Conservation (phyloP, 148 eudicot genomes). For the Polygonum maritimum region DNA sequence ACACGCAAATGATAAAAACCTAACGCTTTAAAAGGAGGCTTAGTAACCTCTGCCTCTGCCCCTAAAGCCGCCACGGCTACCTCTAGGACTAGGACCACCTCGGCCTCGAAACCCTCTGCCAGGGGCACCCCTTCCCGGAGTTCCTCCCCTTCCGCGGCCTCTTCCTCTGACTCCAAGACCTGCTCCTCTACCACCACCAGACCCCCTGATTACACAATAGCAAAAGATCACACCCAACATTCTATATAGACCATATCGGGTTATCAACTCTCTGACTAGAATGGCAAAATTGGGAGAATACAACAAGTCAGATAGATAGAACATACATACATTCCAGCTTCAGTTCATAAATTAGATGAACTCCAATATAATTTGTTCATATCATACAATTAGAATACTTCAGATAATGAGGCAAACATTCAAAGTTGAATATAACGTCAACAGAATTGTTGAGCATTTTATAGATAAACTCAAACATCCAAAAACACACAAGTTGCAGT, state of each 20-base stretch:
- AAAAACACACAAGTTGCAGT: background rate
- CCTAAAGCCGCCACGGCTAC: slow-evolving; percentile 49
- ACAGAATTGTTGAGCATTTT: background rate
- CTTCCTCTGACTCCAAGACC: slow-evolving; percentile 38
- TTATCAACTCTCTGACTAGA: background rate
- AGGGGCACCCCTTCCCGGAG: slow-evolving; percentile 37
- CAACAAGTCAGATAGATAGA: too few relatives aligned
- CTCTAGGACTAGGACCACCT: slow-evolving; percentile 36
- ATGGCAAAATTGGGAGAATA: too few relatives aligned
- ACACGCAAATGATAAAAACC: background rate
- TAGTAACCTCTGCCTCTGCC: slow-evolving; percentile 47
- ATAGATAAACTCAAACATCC: slow-evolving; percentile 28
- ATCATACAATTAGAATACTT: too few relatives aligned
- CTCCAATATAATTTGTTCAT: too few relatives aligned
- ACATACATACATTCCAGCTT: background rate
- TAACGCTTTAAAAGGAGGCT: background rate
- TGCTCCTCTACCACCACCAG: slow-evolving; percentile 42
- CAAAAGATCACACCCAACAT: background rate
- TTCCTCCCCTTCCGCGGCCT: slow-evolving; percentile 37
- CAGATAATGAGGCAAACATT: background rate
- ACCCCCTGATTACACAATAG: background rate
- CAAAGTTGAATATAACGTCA: background rate
- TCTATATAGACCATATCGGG: background rate
- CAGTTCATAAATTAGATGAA: too few relatives aligned
- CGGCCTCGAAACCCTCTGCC: slow-evolving; percentile 42